Conservation (phyloP, 1,284 basidiomycete genomes). For the Cronartium quercuum region DNA sequence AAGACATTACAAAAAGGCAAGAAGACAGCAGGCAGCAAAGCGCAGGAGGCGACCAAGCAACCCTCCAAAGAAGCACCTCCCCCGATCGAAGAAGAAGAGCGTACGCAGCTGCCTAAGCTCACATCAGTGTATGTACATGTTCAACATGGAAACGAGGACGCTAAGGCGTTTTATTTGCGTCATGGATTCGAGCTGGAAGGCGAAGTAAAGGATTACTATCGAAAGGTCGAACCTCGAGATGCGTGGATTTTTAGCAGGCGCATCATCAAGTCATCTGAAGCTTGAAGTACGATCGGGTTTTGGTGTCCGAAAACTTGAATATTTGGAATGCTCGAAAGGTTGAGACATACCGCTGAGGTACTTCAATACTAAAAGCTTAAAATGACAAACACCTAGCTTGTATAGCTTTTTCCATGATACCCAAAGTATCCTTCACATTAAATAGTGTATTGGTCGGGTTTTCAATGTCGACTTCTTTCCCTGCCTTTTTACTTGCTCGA, state of each 20-base stretch:
- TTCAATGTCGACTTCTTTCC: too few relatives aligned
- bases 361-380: too few relatives aligned
- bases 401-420: too few relatives aligned
- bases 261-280: not conserved
- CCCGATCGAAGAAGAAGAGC: not conserved
- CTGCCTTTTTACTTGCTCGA: too few relatives aligned
- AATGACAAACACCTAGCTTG: too few relatives aligned
- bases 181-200: slow-evolving; percentile 46
- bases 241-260: slow-evolving; percentile 40
- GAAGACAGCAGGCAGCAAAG: slow-evolving; percentile 40
- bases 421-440: too few relatives aligned
- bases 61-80: not conserved
- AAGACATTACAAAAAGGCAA: slow-evolving; percentile 40
- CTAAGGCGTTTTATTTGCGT: slow-evolving; percentile 47
- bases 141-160: slow-evolving; percentile 48
- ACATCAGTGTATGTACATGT: slow-evolving; percentile 47
- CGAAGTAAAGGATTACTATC: slow-evolving; percentile 47
- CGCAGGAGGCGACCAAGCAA: slow-evolving; percentile 2
- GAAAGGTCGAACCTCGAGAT: slow-evolving; percentile 33
- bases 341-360: too few relatives aligned
- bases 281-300: too few relatives aligned
- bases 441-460: too few relatives aligned
- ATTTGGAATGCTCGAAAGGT: too few relatives aligned
- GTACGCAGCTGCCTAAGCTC: slow-evolving; percentile 30
- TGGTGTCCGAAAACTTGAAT: too few relatives aligned